Conservation (phyloP, 257 asterid genomes). For the Verbena officinalis region DNA sequence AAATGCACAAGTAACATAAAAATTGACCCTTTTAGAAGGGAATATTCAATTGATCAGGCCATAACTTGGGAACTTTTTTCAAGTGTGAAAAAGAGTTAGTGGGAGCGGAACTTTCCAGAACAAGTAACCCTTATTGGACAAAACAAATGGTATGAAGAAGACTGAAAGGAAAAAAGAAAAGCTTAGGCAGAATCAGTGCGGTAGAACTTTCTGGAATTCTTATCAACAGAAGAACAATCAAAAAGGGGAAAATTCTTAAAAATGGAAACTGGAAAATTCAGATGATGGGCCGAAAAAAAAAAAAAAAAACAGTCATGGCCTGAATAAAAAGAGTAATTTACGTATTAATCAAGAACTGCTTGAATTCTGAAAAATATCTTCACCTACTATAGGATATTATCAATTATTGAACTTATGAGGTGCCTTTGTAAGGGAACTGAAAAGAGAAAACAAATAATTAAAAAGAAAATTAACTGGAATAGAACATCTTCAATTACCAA, state of each 20-base stretch:
- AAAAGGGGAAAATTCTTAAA: not conserved
- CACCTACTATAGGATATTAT: not conserved
- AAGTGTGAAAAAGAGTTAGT: not conserved
- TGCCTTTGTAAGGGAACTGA: too few species aligned
- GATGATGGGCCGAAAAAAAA: constrained; percentile 2
- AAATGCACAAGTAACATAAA: not conserved
- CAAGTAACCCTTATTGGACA: not conserved
- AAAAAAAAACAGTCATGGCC: not conserved
- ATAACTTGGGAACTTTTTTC: not conserved
- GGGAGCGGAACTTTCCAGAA: constrained; percentile 4
- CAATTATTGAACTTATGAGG: not conserved
- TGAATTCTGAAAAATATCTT: not conserved
- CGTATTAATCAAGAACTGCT: not conserved
- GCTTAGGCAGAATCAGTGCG: not conserved
- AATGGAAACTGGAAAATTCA: constrained; percentile 3
- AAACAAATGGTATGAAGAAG: not conserved
- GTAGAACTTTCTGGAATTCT: constrained; percentile 28
- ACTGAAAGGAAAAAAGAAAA: not conserved
- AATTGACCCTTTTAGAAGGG: not conserved
- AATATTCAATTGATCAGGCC: not conserved
- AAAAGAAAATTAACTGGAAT: not conserved
- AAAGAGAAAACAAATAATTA: not conserved
- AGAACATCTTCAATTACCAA: not conserved
- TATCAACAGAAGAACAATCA: not conserved
- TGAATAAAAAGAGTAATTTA: not conserved